Conservation (phyloP, 2,329 filamentous ascomycete genomes). For the Diplodia scrobiculata region DNA sequence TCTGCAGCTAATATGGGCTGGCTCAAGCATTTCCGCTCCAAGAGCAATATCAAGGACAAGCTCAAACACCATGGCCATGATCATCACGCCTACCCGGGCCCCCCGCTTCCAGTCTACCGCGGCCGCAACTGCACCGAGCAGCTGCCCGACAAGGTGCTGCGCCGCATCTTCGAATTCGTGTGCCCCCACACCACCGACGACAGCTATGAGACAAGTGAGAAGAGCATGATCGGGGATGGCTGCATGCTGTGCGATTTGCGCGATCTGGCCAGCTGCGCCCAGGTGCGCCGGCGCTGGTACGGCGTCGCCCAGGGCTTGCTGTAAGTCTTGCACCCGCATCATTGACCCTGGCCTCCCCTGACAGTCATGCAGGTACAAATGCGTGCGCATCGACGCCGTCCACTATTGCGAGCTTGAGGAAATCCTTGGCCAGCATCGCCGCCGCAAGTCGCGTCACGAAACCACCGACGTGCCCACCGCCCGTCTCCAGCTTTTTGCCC, state of each 20-base stretch:
- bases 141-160: constrained; percentile 70
- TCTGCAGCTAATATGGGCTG: constrained; percentile 49
- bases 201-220: constrained; percentile 79
- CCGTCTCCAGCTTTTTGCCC: constrained; percentile 75
- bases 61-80: constrained; percentile 33
- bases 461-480: constrained; percentile 77
- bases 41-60: constrained; percentile 40
- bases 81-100: constrained; percentile 34
- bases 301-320: constrained; percentile 58
- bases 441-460: constrained; percentile 59
- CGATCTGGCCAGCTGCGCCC: constrained; percentile 77
- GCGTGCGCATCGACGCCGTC: constrained; percentile 88
- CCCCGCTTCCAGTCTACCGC: constrained; percentile 35
- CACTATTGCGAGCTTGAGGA: constrained; percentile 92
- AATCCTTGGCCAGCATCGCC: constrained; percentile 72
- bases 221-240: constrained; percentile 72
- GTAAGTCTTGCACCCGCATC: constrained; percentile 55
- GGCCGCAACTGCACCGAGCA: constrained; percentile 49
- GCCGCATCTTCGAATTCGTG: constrained; percentile 76
- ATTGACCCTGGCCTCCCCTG: constrained; percentile 29
- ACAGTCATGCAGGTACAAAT: constrained; percentile 66
- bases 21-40: constrained; percentile 54
- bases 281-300: constrained; percentile 74
- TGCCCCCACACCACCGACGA: constrained; percentile 81
- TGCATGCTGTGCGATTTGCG: constrained; percentile 95